These are phyloP conservation scores for Chenopodium album DNA, from an alignment of 148 eudicot genomes.

Conservation along the genomic window DNA sequence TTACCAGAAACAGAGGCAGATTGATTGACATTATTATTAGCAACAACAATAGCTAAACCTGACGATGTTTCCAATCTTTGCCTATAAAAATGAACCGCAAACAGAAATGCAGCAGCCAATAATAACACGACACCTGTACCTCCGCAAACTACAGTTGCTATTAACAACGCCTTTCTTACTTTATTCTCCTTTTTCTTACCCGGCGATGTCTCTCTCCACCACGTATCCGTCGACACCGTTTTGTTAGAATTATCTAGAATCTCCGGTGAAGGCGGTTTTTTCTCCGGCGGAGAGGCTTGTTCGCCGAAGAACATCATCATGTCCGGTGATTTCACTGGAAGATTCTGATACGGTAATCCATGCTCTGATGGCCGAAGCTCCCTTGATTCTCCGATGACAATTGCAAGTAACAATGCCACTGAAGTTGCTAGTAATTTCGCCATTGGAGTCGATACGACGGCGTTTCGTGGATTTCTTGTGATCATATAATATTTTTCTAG, in stretches of 20 bases:
- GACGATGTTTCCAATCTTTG: neutral
- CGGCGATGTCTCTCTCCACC: conserved; percentile 17
- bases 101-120: conserved; percentile 29
- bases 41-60: neutral
- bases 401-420: neutral
- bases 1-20: conserved; percentile 11
- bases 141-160: conserved; percentile 41
- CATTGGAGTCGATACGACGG: neutral
- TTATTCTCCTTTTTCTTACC: conserved; percentile 12
- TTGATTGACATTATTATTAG: neutral
- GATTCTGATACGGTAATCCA: conserved; percentile 31
- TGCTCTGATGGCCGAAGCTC: conserved; percentile 43
- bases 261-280: neutral
- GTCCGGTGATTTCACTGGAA: conserved; percentile 29
- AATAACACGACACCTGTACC: conserved; percentile 36
- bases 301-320: conserved; percentile 28
- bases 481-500: neutral
- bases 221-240: conserved; percentile 12
- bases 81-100: conserved; percentile 23
- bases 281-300: conserved; percentile 17
- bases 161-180: conserved; percentile 25
- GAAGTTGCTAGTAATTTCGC: neutral
- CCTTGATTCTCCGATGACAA: conserved; percentile 10
- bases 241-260: conserved; percentile 2
- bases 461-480: neutral